These are phyloP conservation scores for Lippia alba DNA, from an alignment of 305 asterid species.

Conservation along the genomic window DNA sequence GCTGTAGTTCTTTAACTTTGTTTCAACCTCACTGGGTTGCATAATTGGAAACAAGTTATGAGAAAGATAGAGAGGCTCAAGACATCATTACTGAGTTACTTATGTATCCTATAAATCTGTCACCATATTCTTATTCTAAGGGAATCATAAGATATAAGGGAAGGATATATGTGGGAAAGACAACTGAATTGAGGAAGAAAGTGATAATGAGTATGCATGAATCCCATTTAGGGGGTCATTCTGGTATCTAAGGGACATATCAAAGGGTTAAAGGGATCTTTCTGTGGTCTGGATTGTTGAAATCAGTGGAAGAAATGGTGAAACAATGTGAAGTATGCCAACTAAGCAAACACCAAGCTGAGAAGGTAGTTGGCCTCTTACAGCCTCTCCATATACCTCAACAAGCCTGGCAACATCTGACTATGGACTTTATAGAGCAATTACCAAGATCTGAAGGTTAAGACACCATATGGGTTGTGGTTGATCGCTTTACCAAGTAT, in stretches of 20 bases:
- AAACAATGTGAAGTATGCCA: too few species aligned
- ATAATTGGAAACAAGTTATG: not conserved
- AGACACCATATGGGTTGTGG: too few species aligned
- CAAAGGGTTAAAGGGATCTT: not conserved
- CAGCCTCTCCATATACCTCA: not conserved
- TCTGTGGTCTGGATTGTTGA: not conserved
- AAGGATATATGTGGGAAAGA: not conserved
- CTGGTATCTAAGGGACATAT: not conserved
- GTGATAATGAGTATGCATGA: not conserved
- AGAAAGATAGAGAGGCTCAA: too few species aligned
- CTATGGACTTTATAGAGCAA: conserved; percentile 23
- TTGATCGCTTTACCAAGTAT: too few species aligned
- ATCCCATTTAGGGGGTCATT: not conserved
- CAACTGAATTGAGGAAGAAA: not conserved
- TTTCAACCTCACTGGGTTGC: not conserved
- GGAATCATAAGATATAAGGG: not conserved
- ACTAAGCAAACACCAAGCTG: too few species aligned
- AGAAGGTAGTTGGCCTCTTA: not conserved
- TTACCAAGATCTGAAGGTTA: not conserved
- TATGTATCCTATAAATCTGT: too few species aligned
- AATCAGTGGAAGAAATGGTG: not conserved
- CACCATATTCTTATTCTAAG: too few species aligned
- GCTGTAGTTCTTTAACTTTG: not conserved
- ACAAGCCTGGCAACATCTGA: not conserved
- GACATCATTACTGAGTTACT: too few species aligned